Conservation (phyloP, 1,284 basidiomycete genomes). For the Irpex rosettiformis region DNA sequence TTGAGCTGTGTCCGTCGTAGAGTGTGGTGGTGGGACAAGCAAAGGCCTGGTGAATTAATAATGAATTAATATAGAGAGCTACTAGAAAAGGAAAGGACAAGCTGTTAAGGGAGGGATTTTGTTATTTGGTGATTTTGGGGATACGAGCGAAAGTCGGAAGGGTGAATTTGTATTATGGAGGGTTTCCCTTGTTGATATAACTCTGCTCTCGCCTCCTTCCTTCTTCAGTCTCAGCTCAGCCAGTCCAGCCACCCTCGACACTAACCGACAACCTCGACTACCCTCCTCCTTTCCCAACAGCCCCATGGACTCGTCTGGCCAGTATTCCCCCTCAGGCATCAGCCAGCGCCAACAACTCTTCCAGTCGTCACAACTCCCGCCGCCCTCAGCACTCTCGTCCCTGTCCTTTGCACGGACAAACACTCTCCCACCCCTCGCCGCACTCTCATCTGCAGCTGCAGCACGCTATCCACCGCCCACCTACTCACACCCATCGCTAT, state of each 20-base stretch:
- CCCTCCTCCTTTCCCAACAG: background rate
- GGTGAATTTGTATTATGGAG: background rate
- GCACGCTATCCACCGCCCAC: conserved; percentile 31
- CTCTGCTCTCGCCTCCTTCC: background rate
- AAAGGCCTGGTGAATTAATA: no score
- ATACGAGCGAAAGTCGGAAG: background rate
- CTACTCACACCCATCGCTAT: conserved; percentile 33
- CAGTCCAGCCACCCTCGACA: no score
- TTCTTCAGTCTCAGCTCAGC: background rate
- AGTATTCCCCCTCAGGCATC: conserved; percentile 1
- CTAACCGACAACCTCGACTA: background rate
- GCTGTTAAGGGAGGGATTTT: background rate
- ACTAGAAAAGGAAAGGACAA: background rate
- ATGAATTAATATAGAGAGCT: background rate
- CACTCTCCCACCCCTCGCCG: conserved; percentile 21
- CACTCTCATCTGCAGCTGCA: conserved; percentile 5
- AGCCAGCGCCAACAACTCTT: conserved; percentile 10
- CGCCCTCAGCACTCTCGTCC: conserved; percentile 25
- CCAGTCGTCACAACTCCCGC: conserved; percentile 17
- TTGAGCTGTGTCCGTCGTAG: background rate
- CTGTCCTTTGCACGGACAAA: conserved; percentile 20
- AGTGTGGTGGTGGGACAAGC: no score
- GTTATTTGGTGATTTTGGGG: background rate
- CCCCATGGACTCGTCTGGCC: conserved; percentile 11
- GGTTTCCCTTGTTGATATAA: background rate